phyloP scores from a whole-genome alignment of 139 green algal species.

The Auxenochlorella protothecoides region DNA sequence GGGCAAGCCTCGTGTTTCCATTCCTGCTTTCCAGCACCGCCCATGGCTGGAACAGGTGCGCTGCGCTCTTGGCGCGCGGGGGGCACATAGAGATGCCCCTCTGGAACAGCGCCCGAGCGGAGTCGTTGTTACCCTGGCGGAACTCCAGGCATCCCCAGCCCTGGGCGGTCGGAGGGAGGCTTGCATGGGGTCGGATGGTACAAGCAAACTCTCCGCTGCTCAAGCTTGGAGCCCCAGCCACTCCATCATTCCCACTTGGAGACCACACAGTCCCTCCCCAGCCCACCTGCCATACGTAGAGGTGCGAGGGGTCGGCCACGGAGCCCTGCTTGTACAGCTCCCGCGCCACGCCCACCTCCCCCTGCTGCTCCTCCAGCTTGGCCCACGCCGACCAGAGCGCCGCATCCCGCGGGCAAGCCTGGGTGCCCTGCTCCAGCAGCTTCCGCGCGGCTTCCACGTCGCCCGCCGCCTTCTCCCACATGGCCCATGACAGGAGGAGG shows the following conservation, averaged over 20 bases:
- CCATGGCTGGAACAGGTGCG: constrained; percentile 60
- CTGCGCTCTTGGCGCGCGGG: neutral
- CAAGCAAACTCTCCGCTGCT: too few species aligned
- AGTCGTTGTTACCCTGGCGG: constrained; percentile 44
- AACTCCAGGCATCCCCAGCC: constrained; percentile 85
- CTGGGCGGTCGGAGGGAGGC: neutral
- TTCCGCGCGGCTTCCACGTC: constrained; percentile 46
- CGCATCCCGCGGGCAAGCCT: constrained; percentile 72
- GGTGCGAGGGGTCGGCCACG: constrained; percentile 49
- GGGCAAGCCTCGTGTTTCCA: constrained; percentile 60
- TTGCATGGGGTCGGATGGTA: too few species aligned
- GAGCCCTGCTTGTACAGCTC: constrained; percentile 56
- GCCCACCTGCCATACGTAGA: constrained; percentile 66
- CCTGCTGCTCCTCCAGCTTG: constrained; percentile 54
- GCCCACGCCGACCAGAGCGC: constrained; percentile 45
- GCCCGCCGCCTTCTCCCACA: constrained; percentile 61
- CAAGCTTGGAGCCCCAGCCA: too few species aligned
- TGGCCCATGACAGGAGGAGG: constrained; percentile 56
- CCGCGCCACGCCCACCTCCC: constrained; percentile 45
- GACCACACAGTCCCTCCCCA: too few species aligned
- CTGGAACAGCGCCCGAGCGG: constrained; percentile 87
- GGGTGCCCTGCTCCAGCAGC: constrained; percentile 60
- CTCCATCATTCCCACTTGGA: too few species aligned
- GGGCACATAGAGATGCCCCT: constrained; percentile 54
- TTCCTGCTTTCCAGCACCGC: constrained; percentile 66